Conservation (phyloP, 257 asterid genomes). For the Solanum phureja region DNA sequence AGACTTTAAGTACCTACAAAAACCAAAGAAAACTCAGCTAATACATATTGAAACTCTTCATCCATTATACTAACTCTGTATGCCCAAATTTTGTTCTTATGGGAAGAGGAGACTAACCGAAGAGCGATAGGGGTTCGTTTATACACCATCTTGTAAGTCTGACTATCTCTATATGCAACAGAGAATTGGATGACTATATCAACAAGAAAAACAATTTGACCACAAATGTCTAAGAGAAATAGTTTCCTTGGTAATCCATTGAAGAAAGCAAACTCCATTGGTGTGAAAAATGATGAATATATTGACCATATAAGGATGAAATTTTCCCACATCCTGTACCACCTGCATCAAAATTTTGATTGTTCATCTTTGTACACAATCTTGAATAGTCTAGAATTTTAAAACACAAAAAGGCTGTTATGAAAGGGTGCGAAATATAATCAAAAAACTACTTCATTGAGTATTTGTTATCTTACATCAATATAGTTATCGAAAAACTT, state of each 20-base stretch:
- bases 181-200: constrained; percentile 59
- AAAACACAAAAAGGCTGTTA: neutral
- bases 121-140: constrained; percentile 43
- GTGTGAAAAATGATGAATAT: constrained; percentile 65
- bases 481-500: neutral
- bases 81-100: too few relatives aligned
- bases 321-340: constrained; percentile 58
- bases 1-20: constrained; percentile 43
- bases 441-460: too few relatives aligned
- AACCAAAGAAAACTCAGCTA: neutral
- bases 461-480: neutral
- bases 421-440: neutral
- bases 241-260: constrained; percentile 59
- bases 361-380: neutral
- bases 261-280: constrained; percentile 73
- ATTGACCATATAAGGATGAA: constrained; percentile 66
- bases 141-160: constrained; percentile 51
- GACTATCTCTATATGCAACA: constrained; percentile 49
- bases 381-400: neutral
- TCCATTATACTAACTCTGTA: neutral
- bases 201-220: constrained; percentile 53
- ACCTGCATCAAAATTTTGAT: constrained; percentile 28
- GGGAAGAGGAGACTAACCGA: constrained; percentile 19
- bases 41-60: neutral
- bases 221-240: constrained; percentile 51